These are phyloP conservation scores for Spiraea crenata DNA, from an alignment of 331 rosid species.

Conservation along the genomic window DNA sequence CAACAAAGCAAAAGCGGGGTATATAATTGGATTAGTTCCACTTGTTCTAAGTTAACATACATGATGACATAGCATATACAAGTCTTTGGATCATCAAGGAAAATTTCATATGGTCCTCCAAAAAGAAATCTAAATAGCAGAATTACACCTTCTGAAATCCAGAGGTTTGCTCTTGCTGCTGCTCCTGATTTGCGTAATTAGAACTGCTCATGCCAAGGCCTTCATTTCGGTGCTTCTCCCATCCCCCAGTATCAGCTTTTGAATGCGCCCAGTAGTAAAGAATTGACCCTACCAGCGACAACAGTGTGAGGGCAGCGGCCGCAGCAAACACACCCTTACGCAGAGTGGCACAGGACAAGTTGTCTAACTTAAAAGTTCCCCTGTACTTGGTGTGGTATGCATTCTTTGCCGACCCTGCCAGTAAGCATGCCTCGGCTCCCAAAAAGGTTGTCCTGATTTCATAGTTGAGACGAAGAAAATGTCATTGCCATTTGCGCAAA, in stretches of 20 bases:
- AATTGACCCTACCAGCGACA: slow-evolving; percentile 64
- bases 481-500: not conserved
- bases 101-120: slow-evolving; percentile 1
- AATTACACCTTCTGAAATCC: slow-evolving; percentile 51
- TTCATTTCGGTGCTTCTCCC: slow-evolving; percentile 84
- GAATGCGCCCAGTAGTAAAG: slow-evolving; percentile 81
- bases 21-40: not conserved
- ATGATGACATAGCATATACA: slow-evolving; percentile 7
- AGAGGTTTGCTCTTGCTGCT: slow-evolving; percentile 29
- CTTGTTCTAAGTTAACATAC: not conserved
- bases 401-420: slow-evolving; percentile 94
- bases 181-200: slow-evolving; percentile 38
- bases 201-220: slow-evolving; percentile 62
- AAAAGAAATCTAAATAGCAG: not conserved
- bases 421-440: slow-evolving; percentile 88
- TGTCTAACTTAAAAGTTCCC: slow-evolving; percentile 22
- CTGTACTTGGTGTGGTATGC: slow-evolving; percentile 91
- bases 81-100: not conserved
- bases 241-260: slow-evolving; percentile 92
- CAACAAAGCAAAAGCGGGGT: not conserved
- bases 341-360: slow-evolving; percentile 77
- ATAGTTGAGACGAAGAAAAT: slow-evolving; percentile 13
- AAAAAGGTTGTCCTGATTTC: slow-evolving; percentile 65
- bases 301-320: slow-evolving; percentile 74
- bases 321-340: slow-evolving; percentile 97